phyloP scores from a whole-genome alignment of 2,329 filamentous ascomycete genomes.

The Fusarium pilosicola region DNA sequence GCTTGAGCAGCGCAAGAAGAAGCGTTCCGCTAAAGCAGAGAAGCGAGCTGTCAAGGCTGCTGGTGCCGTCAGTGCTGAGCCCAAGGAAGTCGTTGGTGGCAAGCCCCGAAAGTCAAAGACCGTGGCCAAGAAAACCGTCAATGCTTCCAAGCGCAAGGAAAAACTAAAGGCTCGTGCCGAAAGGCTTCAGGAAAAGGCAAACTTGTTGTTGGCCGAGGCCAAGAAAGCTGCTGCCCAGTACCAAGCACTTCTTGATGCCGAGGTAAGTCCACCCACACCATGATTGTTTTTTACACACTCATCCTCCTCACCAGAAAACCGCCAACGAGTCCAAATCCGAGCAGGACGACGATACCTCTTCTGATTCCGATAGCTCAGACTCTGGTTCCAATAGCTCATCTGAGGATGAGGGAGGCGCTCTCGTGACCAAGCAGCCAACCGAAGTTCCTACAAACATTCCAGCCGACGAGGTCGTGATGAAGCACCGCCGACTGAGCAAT shows the following conservation, averaged over 20 bases:
- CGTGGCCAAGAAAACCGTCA: constrained; percentile 41
- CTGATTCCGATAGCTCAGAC: constrained; percentile 37
- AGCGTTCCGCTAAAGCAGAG: constrained; percentile 50
- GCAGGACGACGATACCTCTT: constrained; percentile 34
- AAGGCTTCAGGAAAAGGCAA: constrained; percentile 45
- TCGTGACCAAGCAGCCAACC: constrained; percentile 31
- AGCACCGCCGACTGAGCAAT: constrained; percentile 48
- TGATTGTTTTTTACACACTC: not conserved
- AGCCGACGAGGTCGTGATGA: constrained; percentile 46
- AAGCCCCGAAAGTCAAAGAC: constrained; percentile 44
- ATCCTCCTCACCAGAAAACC: constrained; percentile 10
- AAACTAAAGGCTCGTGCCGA: constrained; percentile 52
- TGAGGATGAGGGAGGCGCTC: constrained; percentile 39
- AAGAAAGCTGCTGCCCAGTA: constrained; percentile 48
- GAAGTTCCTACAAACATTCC: constrained; percentile 39
- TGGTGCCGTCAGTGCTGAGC: constrained; percentile 39
- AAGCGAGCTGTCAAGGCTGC: constrained; percentile 52
- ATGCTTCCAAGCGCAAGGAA: constrained; percentile 52
- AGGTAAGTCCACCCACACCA: constrained; percentile 26
- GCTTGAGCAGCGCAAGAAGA: constrained; percentile 48
- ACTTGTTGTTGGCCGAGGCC: constrained; percentile 54
- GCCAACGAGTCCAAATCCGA: constrained; percentile 27
- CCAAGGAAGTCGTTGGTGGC: constrained; percentile 46
- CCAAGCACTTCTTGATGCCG: constrained; percentile 38
- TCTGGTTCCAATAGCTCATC: constrained; percentile 32